phyloP scores from a whole-genome alignment of 108 stramenopile genomes.

The Fistulifera solaris region DNA sequence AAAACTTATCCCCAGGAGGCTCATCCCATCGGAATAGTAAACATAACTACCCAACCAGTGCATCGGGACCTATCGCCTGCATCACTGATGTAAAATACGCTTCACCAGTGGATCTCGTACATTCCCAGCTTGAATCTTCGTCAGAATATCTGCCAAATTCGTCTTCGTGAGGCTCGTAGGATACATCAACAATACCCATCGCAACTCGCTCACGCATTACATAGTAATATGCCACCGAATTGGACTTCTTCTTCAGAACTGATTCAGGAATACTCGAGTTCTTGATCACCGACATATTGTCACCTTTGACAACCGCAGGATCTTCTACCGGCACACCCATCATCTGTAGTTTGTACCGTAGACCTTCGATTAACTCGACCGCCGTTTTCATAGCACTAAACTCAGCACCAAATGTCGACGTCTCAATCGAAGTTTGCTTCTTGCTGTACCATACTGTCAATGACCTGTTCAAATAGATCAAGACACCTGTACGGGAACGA shows the following conservation, averaged over 20 bases:
- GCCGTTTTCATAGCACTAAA: constrained; percentile 30
- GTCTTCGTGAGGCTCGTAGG: constrained; percentile 14
- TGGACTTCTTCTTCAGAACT: constrained; percentile 34
- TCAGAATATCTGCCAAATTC: constrained; percentile 38
- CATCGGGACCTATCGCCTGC: too few relatives aligned
- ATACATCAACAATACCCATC: constrained; percentile 4
- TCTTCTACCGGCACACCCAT: constrained; percentile 37
- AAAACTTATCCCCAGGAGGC: too few relatives aligned
- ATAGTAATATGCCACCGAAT: constrained; percentile 36
- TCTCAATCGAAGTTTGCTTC: constrained; percentile 45
- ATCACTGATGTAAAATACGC: too few relatives aligned
- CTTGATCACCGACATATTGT: constrained; percentile 33
- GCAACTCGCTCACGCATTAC: constrained; percentile 32
- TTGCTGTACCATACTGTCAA: constrained; percentile 39
- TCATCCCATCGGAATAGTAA: too few relatives aligned
- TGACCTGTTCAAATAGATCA: constrained; percentile 46
- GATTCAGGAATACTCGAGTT: constrained; percentile 27
- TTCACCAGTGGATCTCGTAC: too few relatives aligned
- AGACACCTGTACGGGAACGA: constrained; percentile 39
- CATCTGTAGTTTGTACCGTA: constrained; percentile 54
- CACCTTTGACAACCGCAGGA: constrained; percentile 20
- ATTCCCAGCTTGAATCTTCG: constrained; percentile 12
- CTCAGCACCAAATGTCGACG: constrained; percentile 44
- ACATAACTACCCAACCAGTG: too few relatives aligned
- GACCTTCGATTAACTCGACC: constrained; percentile 25